phyloP scores from a whole-genome alignment of 257 asterid genomes.

The Plantago ovata region DNA sequence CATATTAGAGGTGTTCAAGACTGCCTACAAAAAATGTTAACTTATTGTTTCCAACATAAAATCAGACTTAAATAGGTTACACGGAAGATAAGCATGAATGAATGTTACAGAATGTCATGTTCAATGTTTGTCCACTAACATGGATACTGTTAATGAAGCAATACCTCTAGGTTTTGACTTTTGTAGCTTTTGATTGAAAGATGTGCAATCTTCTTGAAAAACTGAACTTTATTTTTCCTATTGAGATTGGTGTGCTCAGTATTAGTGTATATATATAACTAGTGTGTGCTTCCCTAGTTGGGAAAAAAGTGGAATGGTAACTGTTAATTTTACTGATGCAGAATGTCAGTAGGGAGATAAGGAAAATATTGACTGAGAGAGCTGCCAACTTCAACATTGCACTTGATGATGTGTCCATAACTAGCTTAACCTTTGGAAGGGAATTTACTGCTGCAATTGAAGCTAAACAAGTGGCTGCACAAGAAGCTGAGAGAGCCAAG shows the following conservation, averaged over 20 bases:
- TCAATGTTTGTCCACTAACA: too few relatives aligned
- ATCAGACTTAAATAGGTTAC: too few relatives aligned
- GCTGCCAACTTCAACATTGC: conserved; percentile 86
- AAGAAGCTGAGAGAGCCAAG: conserved; percentile 95
- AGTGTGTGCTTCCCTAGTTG: background rate
- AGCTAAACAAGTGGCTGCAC: conserved; percentile 97
- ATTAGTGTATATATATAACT: too few relatives aligned
- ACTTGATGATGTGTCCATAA: conserved; percentile 90
- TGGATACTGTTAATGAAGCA: background rate
- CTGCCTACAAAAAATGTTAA: too few relatives aligned
- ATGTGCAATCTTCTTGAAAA: background rate
- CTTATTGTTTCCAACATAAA: too few relatives aligned
- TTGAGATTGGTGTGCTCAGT: too few relatives aligned
- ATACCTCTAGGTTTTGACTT: too few relatives aligned
- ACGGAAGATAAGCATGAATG: too few relatives aligned
- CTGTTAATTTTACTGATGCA: conserved; percentile 20
- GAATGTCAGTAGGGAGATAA: conserved; percentile 85
- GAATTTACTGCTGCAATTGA: conserved; percentile 95
- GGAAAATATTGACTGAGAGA: conserved; percentile 73
- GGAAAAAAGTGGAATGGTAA: conserved; percentile 1
- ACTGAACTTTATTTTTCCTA: background rate
- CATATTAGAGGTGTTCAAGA: background rate
- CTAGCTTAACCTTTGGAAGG: conserved; percentile 74
- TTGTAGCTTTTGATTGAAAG: background rate
- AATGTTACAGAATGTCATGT: too few relatives aligned